Base-by-base conservation (phyloP, 305 asterid genomes). In the Solanum chacoense region DNA sequence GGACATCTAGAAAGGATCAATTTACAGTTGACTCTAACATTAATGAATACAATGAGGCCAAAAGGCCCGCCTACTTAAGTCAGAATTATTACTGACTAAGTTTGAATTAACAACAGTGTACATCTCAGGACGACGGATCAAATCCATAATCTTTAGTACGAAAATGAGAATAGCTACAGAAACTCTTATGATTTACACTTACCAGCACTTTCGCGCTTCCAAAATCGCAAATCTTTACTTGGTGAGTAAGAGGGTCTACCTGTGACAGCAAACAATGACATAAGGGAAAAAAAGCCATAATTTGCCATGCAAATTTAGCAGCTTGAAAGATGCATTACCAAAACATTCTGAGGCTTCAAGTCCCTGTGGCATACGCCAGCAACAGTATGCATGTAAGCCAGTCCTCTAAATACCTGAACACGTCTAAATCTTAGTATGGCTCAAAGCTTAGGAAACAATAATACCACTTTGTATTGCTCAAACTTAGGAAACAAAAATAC, bases 171-270 rank as follows among this genome's bases (percentile, higher is more conserved):
- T 1, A 84, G 74, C n/a, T 32, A 84, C 87, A 55, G 74, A 84
- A 55, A 84, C 45, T 84, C 32, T 2, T 1, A 29, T 0, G 11
- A 55, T 55, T 83, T 55, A 87, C 90, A 92, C 97, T 93, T 94
- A 96, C 99, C 55, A 96, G 94, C 88, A 94, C 94, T 94, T 96
- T 96, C 50, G 99, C 99, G 91, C 99, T 96, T 91, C 99, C 99
- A 90, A 96, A 96, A 91, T 96, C 99, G 11, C 99, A 96, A 89
- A 96, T 96, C 91, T 96, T 96, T 84, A 96, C 98, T 87, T 94
- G 97, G 90, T 96, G 98, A 35, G 95, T 95, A 22, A 88, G 91
- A 87, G 95, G 96, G 88, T 96, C 96, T 88, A 96, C 98, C 99
- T 96, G 89, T 37, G 80, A 74, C 83, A 83, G 80, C 18, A 91